Base-by-base conservation (phyloP, 768 basidiomycete species). In the Naganishia antarctica region DNA sequence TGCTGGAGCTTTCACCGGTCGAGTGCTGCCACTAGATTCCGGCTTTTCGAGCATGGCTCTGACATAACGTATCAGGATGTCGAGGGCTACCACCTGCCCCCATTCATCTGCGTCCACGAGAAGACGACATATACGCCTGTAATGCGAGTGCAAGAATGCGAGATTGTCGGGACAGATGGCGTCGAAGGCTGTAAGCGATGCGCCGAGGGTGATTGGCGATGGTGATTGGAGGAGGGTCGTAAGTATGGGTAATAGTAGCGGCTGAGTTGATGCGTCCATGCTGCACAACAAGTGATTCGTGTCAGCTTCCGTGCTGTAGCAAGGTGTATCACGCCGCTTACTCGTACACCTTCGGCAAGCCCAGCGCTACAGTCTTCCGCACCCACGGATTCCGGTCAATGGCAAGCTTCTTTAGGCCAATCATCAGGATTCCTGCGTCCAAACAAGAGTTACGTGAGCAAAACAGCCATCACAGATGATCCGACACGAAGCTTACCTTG, bases 41-140 rank as follows among this genome's bases (percentile, higher is more conserved):
- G 78, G 76, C 58, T 74, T 73, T 57, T 76, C 83, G 32, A 96
- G 81, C 90, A 94, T 93, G 0, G 82, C 83, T 57, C 93, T 80
- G 2, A 84, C 89, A 73, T 99, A 99, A 64, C 89, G 81, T 61
- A 86, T 78, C 32, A 99, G 81, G 15, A 98, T 81, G 46, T 86
- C 83, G 66, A 94, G 81, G 21, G 91, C 76, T 48, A 86, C 84
- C 6, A 88, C 84, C 76, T 97, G 96, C 0, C 91, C 92, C 96
- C 96, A 99, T 75, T 96, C 94, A 70, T 99, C 96, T 4, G 87
- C 86, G 70, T 99, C 92, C 34, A 91, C 82, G 2, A 98, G 80
- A n/a, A 88, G 80, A 45, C 83, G 82, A 73, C 91, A 96, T 31
- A 92, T 80, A 28, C 89, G 84, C 25, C 93, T 82, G 70, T 89